Evolutionary conservation across 805 yeast genomes (phyloP).

Genomic region (Kluyveromyces nonfermentans): DNA sequence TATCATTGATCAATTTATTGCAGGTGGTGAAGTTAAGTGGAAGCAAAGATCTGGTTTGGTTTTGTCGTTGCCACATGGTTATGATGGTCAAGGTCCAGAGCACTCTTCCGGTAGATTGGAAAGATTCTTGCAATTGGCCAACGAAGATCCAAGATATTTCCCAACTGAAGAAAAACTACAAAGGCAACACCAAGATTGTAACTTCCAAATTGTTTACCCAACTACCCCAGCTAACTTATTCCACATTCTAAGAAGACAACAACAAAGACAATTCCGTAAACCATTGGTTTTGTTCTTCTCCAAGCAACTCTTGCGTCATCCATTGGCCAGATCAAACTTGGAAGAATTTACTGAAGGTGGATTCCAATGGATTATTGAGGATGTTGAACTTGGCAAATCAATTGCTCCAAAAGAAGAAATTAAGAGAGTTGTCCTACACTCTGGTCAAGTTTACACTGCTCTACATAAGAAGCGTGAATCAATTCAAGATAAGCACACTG

Average conservation of each 20-base stretch:
- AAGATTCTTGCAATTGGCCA: slow-evolving; percentile 90
- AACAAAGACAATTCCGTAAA: slow-evolving; percentile 97
- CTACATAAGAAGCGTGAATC: slow-evolving; percentile 81
- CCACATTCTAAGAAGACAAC: slow-evolving; percentile 97
- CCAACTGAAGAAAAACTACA: slow-evolving; percentile 82
- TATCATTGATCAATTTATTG: slow-evolving; percentile 89
- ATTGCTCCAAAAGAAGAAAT: slow-evolving; percentile 74
- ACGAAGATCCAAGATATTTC: slow-evolving; percentile 92
- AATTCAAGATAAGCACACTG: slow-evolving; percentile 70
- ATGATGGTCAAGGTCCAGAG: slow-evolving; percentile 99
- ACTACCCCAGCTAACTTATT: slow-evolving; percentile 94
- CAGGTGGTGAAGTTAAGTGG: slow-evolving; percentile 98
- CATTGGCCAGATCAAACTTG: slow-evolving; percentile 83
- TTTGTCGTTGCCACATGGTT: slow-evolving; percentile 95
- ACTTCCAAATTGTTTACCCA: slow-evolving; percentile 97
- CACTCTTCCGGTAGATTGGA: slow-evolving; percentile 97
- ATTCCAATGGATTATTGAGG: slow-evolving; percentile 96
- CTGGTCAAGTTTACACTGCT: slow-evolving; percentile 94
- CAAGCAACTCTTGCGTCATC: slow-evolving; percentile 90
- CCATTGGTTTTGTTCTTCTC: slow-evolving; percentile 85
- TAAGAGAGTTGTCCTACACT: slow-evolving; percentile 72
- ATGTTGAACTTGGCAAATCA: slow-evolving; percentile 70
- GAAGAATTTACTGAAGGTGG: slow-evolving; percentile 83
- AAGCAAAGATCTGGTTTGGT: slow-evolving; percentile 96
- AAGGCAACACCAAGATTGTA: slow-evolving; percentile 98